Conservation (phyloP, 352 stramenopile genomes). For the Phytophthora sansomeana region DNA sequence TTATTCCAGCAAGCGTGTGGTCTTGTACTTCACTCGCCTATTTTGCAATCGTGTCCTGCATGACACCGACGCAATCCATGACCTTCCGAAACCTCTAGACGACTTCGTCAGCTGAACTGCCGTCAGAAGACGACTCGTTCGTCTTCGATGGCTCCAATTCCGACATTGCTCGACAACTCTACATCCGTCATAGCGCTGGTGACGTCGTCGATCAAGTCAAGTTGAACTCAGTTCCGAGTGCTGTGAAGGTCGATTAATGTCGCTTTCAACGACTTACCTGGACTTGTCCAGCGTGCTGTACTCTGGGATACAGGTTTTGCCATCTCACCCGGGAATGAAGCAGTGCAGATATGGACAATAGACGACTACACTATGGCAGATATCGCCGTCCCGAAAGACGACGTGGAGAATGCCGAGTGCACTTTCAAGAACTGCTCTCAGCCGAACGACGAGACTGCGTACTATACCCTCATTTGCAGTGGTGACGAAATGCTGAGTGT, state of each 20-base stretch:
- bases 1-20: conserved; percentile 5
- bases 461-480: conserved; percentile 33
- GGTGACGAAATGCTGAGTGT: conserved; percentile 45
- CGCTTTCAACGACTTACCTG: conserved; percentile 29
- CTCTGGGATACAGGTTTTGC: conserved; percentile 50
- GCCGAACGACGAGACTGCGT: conserved; percentile 17
- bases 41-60: neutral
- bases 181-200: conserved; percentile 27
- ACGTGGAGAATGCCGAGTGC: conserved; percentile 23
- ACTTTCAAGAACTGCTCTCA: conserved; percentile 37
- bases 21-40: neutral
- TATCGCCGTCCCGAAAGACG: conserved; percentile 27
- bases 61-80: neutral
- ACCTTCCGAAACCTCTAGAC: neutral
- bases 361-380: conserved; percentile 32
- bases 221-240: conserved; percentile 17
- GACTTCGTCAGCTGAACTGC: conserved; percentile 2
- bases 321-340: conserved; percentile 20
- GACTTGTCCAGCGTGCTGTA: conserved; percentile 40
- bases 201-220: conserved; percentile 7
- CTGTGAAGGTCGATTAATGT: conserved; percentile 12
- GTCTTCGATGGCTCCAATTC: conserved; percentile 42
- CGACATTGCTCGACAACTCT: conserved; percentile 43
- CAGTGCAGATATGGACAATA: conserved; percentile 32
- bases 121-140: conserved; percentile 15